Conservation (phyloP, 441 rosid genomes). For the Eruca vesicaria region DNA sequence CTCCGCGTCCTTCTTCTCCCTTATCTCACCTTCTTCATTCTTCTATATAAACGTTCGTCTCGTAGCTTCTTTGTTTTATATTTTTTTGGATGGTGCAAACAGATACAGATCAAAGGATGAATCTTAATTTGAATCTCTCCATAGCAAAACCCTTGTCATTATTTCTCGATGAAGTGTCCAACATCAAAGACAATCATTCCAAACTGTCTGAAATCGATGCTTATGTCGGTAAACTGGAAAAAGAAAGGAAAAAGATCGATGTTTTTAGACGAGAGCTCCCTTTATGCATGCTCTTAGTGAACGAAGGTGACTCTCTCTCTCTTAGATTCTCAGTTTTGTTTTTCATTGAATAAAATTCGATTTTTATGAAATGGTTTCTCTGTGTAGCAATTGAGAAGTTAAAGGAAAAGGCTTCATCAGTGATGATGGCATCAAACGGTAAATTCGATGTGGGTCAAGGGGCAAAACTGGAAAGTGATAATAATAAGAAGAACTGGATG, state of each 20-base stretch:
- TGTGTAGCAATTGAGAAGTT: conserved; percentile 45
- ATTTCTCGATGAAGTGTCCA: conserved; percentile 41
- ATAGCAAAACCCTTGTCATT: conserved; percentile 40
- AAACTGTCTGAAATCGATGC: conserved; percentile 42
- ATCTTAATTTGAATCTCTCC: conserved; percentile 46
- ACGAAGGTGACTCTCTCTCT: conserved; percentile 30
- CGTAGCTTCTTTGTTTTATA: conserved; percentile 27
- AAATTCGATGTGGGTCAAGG: conserved; percentile 29
- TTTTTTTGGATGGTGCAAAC: conserved; percentile 31
- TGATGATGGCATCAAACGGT: conserved; percentile 33
- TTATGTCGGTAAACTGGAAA: conserved; percentile 45
- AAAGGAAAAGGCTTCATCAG: conserved; percentile 43
- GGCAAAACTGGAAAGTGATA: conserved; percentile 35
- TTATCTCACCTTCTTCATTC: neutral
- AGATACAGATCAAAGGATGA: conserved; percentile 35
- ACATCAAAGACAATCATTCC: conserved; percentile 29
- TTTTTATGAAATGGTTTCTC: neutral
- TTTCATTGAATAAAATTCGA: no score
- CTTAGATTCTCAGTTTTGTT: neutral
- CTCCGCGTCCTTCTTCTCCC: conserved; percentile 40
- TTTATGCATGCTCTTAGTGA: conserved; percentile 52
- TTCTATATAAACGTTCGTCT: conserved; percentile 19
- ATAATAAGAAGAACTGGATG: conserved; percentile 48
- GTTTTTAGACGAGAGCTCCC: conserved; percentile 68
- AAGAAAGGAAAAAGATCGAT: conserved; percentile 53